Conservation (phyloP, 768 basidiomycete genomes). For the Psilocybe cubensis region DNA sequence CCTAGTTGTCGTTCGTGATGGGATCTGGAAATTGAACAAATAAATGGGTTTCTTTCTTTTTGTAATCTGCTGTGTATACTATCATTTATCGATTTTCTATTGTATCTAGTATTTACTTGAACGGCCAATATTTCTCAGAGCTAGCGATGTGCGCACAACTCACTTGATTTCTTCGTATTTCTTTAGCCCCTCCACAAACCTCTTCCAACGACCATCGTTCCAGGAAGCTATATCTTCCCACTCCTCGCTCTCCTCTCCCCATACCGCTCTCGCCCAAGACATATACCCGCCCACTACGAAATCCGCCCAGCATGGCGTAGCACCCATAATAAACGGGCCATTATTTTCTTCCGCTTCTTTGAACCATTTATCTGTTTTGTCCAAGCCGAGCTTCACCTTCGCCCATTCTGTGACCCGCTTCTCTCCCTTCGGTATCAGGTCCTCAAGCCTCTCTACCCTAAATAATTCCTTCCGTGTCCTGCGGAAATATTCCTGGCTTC, state of each 20-base stretch:
- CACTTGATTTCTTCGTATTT: conserved; percentile 28
- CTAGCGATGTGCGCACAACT: not conserved
- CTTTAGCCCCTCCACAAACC: conserved; percentile 29
- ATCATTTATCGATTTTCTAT: not conserved
- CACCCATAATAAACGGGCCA: conserved; percentile 41
- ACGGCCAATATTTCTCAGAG: not conserved
- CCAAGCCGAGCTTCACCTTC: conserved; percentile 35
- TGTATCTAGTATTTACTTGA: not conserved
- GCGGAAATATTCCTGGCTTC: conserved; percentile 36
- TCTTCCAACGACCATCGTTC: conserved; percentile 44
- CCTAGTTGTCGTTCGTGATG: conserved; percentile 68
- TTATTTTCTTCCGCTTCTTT: conserved; percentile 26
- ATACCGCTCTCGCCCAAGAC: conserved; percentile 32
- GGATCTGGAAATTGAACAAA: conserved; percentile 63
- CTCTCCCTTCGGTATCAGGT: conserved; percentile 33
- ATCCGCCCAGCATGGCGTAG: conserved; percentile 42
- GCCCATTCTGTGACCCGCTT: conserved; percentile 39
- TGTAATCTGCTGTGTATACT: not conserved
- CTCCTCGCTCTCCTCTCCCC: conserved; percentile 40
- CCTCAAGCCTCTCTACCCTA: conserved; percentile 41
- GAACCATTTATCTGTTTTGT: conserved; percentile 30
- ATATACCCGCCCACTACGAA: conserved; percentile 36
- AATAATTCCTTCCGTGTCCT: conserved; percentile 34
- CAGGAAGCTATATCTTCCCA: conserved; percentile 44
- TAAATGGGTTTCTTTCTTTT: conserved; percentile 19